These are phyloP conservation scores for Cyberlindnera euphorbiae DNA, from an alignment of 805 yeast species.

Conservation along the genomic window DNA sequence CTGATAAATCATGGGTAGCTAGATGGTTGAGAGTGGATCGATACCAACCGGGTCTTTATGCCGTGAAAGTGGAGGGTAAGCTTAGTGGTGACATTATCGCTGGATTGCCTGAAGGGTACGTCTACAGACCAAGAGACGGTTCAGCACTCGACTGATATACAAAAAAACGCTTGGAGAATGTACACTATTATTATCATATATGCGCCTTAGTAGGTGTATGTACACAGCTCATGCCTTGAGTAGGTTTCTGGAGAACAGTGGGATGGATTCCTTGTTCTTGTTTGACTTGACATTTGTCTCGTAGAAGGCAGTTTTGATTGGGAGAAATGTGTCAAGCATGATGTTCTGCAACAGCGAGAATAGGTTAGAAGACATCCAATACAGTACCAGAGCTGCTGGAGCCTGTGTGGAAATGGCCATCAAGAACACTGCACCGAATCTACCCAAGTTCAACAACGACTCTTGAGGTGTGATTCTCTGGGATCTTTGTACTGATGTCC, in stretches of 20 bases:
- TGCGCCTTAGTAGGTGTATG: too few relatives aligned
- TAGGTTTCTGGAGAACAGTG: slow-evolving; percentile 9
- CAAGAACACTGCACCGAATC: slow-evolving; percentile 72
- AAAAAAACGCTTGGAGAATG: too few relatives aligned
- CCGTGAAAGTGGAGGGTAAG: slow-evolving; percentile 88
- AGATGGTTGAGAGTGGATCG: slow-evolving; percentile 91
- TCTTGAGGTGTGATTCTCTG: slow-evolving; percentile 55
- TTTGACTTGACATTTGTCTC: background rate
- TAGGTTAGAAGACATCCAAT: slow-evolving; percentile 84
- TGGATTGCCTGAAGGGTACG: slow-evolving; percentile 48
- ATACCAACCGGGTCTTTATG: slow-evolving; percentile 85
- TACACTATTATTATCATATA: too few relatives aligned
- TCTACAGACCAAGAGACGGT: slow-evolving; percentile 93
- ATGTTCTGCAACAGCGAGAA: slow-evolving; percentile 76
- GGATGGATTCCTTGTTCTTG: slow-evolving; percentile 5
- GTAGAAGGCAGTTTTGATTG: slow-evolving; percentile 13
- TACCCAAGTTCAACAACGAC: slow-evolving; percentile 61
- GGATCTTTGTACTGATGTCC: slow-evolving; percentile 34
- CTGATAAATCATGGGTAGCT: slow-evolving; percentile 90
- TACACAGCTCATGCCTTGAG: too few relatives aligned
- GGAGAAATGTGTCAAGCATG: slow-evolving; percentile 47
- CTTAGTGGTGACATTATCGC: slow-evolving; percentile 81
- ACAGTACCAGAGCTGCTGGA: slow-evolving; percentile 74
- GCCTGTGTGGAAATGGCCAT: slow-evolving; percentile 86
- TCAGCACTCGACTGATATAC: slow-evolving; percentile 64